Evolutionary conservation across 1,284 basidiomycete genomes (phyloP).

Genomic region (Ganoderma lucidum): DNA sequence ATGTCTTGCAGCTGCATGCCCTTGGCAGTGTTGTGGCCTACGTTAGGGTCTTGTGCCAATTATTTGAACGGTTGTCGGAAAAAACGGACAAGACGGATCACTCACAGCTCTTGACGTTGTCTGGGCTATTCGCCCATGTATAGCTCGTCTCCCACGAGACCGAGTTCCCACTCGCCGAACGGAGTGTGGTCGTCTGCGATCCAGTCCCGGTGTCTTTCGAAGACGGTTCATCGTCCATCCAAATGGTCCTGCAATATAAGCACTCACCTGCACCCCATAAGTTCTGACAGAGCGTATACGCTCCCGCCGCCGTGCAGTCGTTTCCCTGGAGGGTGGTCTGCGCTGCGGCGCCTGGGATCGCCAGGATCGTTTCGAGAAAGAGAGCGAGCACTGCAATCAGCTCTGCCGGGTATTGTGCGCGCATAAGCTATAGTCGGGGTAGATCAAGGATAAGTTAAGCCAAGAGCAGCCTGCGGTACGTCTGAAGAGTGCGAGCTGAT

Average conservation of each 20-base stretch:
- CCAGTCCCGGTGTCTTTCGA: constrained; percentile 52
- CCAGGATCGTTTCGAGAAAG: background rate
- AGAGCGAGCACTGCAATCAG: constrained; percentile 15
- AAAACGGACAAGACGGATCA: background rate
- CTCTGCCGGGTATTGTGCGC: constrained; percentile 6
- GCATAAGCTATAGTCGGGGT: constrained; percentile 15
- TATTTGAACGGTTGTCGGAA: too few species aligned
- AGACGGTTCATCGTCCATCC: background rate
- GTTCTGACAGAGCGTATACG: constrained; percentile 62
- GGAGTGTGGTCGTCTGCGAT: constrained; percentile 57
- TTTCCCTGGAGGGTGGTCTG: constrained; percentile 27
- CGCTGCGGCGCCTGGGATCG: background rate
- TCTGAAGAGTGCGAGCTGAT: background rate
- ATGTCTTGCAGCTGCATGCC: constrained; percentile 57
- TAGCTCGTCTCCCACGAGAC: constrained; percentile 63
- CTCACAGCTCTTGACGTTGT: constrained; percentile 65
- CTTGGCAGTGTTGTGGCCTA: constrained; percentile 52
- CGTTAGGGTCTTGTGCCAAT: constrained; percentile 46
- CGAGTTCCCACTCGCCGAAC: constrained; percentile 47
- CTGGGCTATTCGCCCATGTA: constrained; percentile 60
- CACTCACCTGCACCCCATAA: constrained; percentile 58
- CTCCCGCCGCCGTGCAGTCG: constrained; percentile 55
- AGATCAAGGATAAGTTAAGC: background rate
- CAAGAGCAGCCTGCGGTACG: background rate
- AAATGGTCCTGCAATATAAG: background rate